Base-by-base conservation (phyloP, 768 basidiomycete species). In the Agaricus bisporus region DNA sequence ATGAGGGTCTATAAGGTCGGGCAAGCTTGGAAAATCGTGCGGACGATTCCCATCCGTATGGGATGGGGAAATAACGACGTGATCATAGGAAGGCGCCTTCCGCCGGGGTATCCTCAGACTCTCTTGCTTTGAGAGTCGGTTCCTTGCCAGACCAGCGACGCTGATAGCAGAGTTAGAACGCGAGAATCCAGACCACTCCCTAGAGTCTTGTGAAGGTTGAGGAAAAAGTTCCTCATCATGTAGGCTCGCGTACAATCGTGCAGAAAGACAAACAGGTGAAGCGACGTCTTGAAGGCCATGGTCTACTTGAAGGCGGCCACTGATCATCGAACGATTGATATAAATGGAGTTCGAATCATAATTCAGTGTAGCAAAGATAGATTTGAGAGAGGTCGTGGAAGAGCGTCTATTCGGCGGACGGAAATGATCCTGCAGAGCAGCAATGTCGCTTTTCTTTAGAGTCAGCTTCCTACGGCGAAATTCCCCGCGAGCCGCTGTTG, bases 211-310 rank as follows among this genome's bases (percentile, higher is more conserved):
- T 76, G 37, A 77, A 75, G 17, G 73, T 72, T 60, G 79, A 78
- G 66, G 54, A 48, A 86, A 85, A 48, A 88, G 70, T 55, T 81
- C 80, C 61, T 82, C 80, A 50, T 85, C 84, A 53, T 77, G 80
- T 38, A 75, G 73, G 50, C 73, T 78, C 7, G 85, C 85, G 49
- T 85, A 77, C 44, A 77, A 78, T 41, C 94, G 80, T 14, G 85
- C 87, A 2, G 79, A 75, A 25, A 85, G 68, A 58, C 88, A 87
- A 20, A 75, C 73, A 55, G 86, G 82, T 10, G 91, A 93, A 60
- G 87, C 82, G 54, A 97, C 82, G 62, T 95, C 94, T 43, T 79
- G 76, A 15, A 98, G 71, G 10, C 83, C 83, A 41, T 85, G 80
- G 61, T 95, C 93, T 48, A 91, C 83, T 38, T 81, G 79, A 26